Conservation (phyloP, 306 rosid genomes). For the Cucurbita pepo region DNA sequence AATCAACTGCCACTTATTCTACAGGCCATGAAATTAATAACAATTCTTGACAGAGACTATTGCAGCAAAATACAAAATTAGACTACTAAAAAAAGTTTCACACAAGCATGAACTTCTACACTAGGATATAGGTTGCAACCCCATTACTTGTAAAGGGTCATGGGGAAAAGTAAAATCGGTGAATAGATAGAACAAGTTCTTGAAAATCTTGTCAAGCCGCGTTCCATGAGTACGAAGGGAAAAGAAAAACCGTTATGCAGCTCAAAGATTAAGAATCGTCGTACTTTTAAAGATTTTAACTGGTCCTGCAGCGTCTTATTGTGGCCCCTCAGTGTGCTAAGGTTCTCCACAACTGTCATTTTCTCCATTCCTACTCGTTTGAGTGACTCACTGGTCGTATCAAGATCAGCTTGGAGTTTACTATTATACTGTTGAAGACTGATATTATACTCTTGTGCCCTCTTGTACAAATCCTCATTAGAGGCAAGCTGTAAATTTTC, state of each 20-base stretch:
- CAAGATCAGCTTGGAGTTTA: constrained; percentile 65
- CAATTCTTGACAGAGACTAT: neutral
- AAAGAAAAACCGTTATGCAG: neutral
- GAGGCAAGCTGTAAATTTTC: constrained; percentile 43
- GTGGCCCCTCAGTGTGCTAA: constrained; percentile 59
- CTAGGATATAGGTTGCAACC: neutral
- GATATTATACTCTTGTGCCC: constrained; percentile 77
- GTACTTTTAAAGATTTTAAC: constrained; percentile 49
- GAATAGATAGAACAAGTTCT: neutral
- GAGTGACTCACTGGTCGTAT: constrained; percentile 44
- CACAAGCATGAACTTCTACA: neutral
- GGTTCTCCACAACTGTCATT: constrained; percentile 56
- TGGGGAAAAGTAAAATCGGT: neutral
- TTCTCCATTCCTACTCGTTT: constrained; percentile 70
- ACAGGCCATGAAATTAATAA: neutral
- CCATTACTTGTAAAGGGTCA: neutral
- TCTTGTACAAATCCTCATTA: constrained; percentile 58
- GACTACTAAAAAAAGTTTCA: neutral
- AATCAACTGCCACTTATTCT: neutral
- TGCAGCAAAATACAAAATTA: neutral
- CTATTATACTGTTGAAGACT: constrained; percentile 71
- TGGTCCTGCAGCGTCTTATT: constrained; percentile 68
- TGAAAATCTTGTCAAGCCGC: neutral
- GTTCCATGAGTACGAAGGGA: neutral
- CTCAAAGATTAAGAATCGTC: neutral